Base-by-base conservation (phyloP, 257 asterid species). In the Dorcoceras hygrometricum region DNA sequence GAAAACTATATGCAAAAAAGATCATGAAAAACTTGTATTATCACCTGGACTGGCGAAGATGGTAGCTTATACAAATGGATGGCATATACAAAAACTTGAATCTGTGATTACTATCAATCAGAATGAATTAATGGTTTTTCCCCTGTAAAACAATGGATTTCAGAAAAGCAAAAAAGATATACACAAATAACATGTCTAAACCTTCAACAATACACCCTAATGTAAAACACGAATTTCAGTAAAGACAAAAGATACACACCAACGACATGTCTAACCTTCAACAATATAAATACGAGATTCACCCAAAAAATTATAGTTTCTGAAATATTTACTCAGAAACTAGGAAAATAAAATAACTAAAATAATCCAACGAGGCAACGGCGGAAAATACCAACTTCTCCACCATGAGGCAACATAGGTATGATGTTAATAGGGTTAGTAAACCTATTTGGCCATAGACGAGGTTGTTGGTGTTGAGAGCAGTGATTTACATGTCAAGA, bases 131-230 rank as follows among this genome's bases (percentile, higher is more conserved):
- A 22, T 5, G 58, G 2, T 20, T 27, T n/a, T 71, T 14, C 32
- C 2, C 16, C 19, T 55, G 31, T 32, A 19, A 32, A 31, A 22
- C 57, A 62, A 1, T 10, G 28, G 18, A 23, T 51, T 25, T 29
- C 20, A 53, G 22, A 53, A 23, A 53, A 54, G 75, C 58, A 55
- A n/a, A n/a, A n/a, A n/a, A n/a, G n/a, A n/a, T n/a, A n/a, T n/a
- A n/a, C n/a, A n/a, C n/a, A n/a, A n/a, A n/a, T n/a, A n/a, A n/a
- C n/a, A n/a, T n/a, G n/a, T n/a, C n/a, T n/a, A n/a, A n/a, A n/a
- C n/a, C n/a, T n/a, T n/a, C n/a, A n/a, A n/a, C n/a, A n/a, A n/a
- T n/a, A n/a, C n/a, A n/a, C n/a, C n/a, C n/a, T n/a, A n/a, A n/a
- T n/a, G n/a, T n/a, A n/a, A n/a, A n/a, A n/a, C n/a, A n/a, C n/a